Base-by-base conservation (phyloP, 768 basidiomycete genomes). In the Cystofilobasidium macerans region DNA sequence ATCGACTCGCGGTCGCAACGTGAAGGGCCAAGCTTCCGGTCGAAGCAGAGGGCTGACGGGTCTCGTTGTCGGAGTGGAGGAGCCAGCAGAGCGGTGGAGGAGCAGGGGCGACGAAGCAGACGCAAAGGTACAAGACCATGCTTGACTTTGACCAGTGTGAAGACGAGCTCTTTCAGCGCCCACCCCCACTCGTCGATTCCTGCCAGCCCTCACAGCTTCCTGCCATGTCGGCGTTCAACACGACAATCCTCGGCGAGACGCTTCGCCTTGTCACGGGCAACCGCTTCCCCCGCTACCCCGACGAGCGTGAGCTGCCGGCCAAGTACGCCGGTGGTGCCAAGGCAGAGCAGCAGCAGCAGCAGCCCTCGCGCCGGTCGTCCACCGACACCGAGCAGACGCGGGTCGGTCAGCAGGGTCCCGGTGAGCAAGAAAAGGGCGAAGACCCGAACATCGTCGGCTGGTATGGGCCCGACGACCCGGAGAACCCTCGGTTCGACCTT, bases 371-470 rank as follows among this genome's bases (percentile, higher is more conserved):
- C 35, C 43, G 32, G 24, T 26, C 28, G 18, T 62, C 62, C 5
- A 32, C 24, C 51, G 35, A 35, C 48, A 47, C n/a, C 26, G 62
- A 62, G 36, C 16, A 24, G 26, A 62, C 62, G 30, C 32, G 48
- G 24, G 62, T 62, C n/a, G 62, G 36, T 3, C 43, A 24, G 48
- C 12, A 30, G 8, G 30, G 14, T 6, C 5, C 32, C 7, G 43
- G 36, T 8, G 40, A 53, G 13, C 26, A 54, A 4, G 62, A 62
- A 51, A 62, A 62, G 36, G 62, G 62, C 6, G 18, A 35, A 6
- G 62, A 62, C 62, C 48, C 24, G 33, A 54, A 54, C 62, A 13
- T 62, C 35, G 62, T 62, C 33, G 35, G 22, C 47, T 62, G 47
- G 36, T 6, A 62, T 36, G 47, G 48, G 2, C 16, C 13, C 11